These are phyloP conservation scores for Cucumis hystrix DNA, from an alignment of 306 rosid species.

Conservation along the genomic window DNA sequence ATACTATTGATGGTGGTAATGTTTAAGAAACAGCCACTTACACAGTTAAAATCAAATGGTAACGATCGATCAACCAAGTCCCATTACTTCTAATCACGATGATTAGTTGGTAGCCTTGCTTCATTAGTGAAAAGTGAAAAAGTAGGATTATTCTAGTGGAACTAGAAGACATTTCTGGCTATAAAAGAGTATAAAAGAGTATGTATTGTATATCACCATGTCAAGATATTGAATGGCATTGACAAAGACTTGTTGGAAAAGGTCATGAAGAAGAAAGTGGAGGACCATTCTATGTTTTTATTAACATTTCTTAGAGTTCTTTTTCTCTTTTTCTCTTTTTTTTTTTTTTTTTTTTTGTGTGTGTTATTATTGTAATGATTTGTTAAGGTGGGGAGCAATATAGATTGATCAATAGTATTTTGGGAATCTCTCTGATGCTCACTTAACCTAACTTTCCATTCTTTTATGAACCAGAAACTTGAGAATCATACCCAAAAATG, in stretches of 20 bases:
- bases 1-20: not conserved
- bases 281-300: not conserved
- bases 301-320: not conserved
- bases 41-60: not conserved
- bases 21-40: not conserved
- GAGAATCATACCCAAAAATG: not conserved
- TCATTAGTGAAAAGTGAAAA: not conserved
- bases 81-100: not conserved
- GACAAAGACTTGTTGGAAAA: not conserved
- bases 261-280: not conserved
- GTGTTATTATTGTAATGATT: not conserved
- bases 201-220: not conserved
- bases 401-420: conserved; percentile 37
- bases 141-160: not conserved
- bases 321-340: too few species aligned
- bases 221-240: not conserved
- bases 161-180: not conserved
- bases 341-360: too few species aligned
- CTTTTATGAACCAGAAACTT: not conserved
- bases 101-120: not conserved
- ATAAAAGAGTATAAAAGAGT: not conserved
- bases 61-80: not conserved
- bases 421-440: conserved; percentile 71
- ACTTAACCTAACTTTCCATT: not conserved
- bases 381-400: not conserved